These are phyloP conservation scores for Aspergillus ibericus DNA, from an alignment of 2,329 filamentous ascomycete genomes.

Conservation along the genomic window DNA sequence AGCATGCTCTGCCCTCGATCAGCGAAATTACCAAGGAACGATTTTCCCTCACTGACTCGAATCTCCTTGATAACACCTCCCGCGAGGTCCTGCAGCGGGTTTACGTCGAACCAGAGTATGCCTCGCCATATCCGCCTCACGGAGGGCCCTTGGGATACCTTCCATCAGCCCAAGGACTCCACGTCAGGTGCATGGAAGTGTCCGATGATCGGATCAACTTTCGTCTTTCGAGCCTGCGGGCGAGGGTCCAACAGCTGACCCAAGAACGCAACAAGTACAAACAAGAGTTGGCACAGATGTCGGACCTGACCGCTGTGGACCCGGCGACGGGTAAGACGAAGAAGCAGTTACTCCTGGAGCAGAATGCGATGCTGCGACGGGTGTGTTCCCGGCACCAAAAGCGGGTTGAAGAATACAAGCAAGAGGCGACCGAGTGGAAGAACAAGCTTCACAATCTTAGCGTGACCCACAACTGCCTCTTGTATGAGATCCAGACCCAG, in stretches of 20 bases:
- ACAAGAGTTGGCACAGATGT: slow-evolving; percentile 25
- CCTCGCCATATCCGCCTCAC: slow-evolving; percentile 34
- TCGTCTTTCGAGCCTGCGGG: slow-evolving; percentile 23
- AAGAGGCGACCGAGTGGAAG: slow-evolving; percentile 30
- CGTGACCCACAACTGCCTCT: slow-evolving; percentile 25
- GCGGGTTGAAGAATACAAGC: slow-evolving; percentile 26
- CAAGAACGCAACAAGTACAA: slow-evolving; percentile 32
- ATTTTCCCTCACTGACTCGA: slow-evolving; percentile 22
- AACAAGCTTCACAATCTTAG: slow-evolving; percentile 22
- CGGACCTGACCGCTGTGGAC: slow-evolving; percentile 20
- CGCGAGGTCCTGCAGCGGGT: slow-evolving; percentile 27
- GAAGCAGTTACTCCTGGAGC: slow-evolving; percentile 19
- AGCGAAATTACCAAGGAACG: slow-evolving; percentile 24
- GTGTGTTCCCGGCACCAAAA: slow-evolving; percentile 24
- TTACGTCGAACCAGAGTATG: slow-evolving; percentile 22
- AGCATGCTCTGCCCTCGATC: background rate
- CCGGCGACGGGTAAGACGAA: slow-evolving; percentile 29
- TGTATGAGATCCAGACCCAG: slow-evolving; percentile 23
- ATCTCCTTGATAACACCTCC: slow-evolving; percentile 23
- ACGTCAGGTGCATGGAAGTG: slow-evolving; percentile 30
- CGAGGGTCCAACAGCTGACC: slow-evolving; percentile 25
- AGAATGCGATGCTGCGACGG: slow-evolving; percentile 27
- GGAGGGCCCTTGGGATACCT: slow-evolving; percentile 29
- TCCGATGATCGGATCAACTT: slow-evolving; percentile 22
- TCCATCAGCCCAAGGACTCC: slow-evolving; percentile 31